Percentiles rank a stretch among this genome's conserved stretches.
Conservation (phyloP, 2,329 filamentous ascomycete species). For the Penicillium concentricum region DNA sequence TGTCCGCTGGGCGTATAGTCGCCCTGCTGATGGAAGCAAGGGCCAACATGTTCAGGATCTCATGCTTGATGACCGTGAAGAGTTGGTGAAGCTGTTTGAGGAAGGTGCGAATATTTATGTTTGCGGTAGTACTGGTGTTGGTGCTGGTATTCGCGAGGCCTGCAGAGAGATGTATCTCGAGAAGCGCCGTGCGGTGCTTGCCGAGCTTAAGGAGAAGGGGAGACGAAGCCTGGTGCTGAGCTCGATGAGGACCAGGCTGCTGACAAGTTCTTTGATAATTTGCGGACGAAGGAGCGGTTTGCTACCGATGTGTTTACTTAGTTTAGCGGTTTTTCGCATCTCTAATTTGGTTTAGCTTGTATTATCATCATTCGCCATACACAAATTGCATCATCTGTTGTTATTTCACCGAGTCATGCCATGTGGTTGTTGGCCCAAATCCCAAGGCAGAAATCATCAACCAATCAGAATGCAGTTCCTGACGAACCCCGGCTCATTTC, state of each 20-base stretch:
- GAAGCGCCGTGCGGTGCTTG: conserved; percentile 30
- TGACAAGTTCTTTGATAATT: conserved; percentile 29
- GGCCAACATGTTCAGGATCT: conserved; percentile 57
- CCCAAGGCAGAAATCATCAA: fast-evolving
- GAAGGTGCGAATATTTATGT: conserved; percentile 60
- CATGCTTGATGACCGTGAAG: conserved; percentile 48
- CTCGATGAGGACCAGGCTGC: conserved; percentile 28
- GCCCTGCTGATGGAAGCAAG: conserved; percentile 45
- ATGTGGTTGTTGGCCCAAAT: neutral
- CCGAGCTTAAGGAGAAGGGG: conserved; percentile 32
- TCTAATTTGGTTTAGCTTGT: neutral
- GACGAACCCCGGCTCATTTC: neutral
- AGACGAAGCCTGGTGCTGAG: conserved; percentile 33
- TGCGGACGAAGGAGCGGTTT: conserved; percentile 53
- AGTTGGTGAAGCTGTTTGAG: conserved; percentile 48
- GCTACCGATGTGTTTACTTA: conserved; percentile 59
- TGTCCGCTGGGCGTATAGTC: conserved; percentile 61
- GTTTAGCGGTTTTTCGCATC: neutral
- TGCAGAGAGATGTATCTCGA: conserved; percentile 37
- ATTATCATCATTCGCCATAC: neutral
- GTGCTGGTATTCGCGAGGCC: conserved; percentile 48
- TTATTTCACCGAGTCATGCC: neutral
- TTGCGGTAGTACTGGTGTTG: conserved; percentile 60
- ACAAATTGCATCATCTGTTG: neutral
- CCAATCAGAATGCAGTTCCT: conserved; percentile 10